A percentile compares a stretch with the other conserved stretches of the same genome.
These are phyloP conservation scores for Pseudogymnoascus verrucosus DNA, from an alignment of 2,329 filamentous ascomycete genomes.

Conservation along the genomic window DNA sequence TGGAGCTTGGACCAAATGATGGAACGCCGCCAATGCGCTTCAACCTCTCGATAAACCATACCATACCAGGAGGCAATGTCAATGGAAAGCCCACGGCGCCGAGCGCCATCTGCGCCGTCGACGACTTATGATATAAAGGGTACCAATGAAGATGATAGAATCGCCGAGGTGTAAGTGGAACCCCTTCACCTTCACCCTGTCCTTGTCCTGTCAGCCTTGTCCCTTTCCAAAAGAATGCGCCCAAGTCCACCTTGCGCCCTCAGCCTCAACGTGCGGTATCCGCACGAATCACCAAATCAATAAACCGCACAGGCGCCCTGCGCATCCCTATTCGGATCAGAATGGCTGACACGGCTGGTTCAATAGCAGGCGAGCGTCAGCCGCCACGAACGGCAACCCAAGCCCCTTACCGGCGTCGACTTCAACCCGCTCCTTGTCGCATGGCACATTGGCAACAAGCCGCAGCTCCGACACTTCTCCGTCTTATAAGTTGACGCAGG, in stretches of 20 bases:
- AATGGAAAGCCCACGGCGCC: background rate
- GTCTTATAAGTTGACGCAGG: background rate
- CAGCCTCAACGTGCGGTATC: background rate
- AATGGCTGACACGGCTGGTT: background rate
- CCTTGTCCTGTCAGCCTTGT: background rate
- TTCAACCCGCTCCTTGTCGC: background rate
- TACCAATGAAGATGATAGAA: background rate
- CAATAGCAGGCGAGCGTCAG: constrained; percentile 5
- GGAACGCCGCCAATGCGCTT: background rate
- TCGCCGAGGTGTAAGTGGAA: background rate
- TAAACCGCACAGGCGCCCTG: background rate
- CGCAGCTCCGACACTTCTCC: background rate
- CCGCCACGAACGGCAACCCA: background rate
- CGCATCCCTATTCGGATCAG: background rate
- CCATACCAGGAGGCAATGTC: background rate
- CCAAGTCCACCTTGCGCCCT: background rate
- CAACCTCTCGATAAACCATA: constrained; percentile 2
- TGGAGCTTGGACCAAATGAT: background rate
- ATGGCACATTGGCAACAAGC: background rate
- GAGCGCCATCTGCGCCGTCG: background rate
- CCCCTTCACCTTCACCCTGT: background rate
- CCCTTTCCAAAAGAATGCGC: background rate
- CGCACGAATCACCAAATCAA: background rate
- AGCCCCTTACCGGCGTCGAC: background rate
- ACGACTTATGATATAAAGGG: background rate